Conservation (phyloP, 176 grass and related monocot genomes). For the Zizania latifolia region DNA sequence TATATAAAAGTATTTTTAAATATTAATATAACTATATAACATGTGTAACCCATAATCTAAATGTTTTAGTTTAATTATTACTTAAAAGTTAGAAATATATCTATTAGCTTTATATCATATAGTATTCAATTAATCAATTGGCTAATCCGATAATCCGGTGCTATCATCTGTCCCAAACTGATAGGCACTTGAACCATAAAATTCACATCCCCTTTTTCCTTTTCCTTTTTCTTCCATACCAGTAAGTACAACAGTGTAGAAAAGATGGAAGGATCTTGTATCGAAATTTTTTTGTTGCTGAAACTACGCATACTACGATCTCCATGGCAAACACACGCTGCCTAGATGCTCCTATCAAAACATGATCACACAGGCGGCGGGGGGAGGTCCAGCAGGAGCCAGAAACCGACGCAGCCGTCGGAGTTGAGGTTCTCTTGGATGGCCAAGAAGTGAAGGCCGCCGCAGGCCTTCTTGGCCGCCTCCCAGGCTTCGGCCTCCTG, state of each 20-base stretch:
- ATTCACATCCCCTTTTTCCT: background rate
- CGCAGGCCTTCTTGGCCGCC: conserved; percentile 72
- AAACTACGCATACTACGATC: conserved; percentile 34
- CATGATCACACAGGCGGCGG: conserved; percentile 59
- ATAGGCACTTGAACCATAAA: too few relatives aligned
- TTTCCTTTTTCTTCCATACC: background rate
- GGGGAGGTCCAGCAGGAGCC: conserved; percentile 90
- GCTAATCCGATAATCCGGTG: too few relatives aligned
- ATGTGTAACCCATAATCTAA: too few relatives aligned
- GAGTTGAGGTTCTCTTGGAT: conserved; percentile 88
- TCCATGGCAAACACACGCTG: background rate
- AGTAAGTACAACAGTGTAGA: background rate
- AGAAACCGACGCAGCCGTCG: conserved; percentile 76
- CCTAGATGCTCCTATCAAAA: background rate
- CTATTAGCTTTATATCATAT: too few relatives aligned
- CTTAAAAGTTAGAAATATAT: too few relatives aligned
- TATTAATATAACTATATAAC: too few relatives aligned
- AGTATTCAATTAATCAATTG: too few relatives aligned
- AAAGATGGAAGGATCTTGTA: background rate
- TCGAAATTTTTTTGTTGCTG: conserved; percentile 10
- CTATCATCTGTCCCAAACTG: too few relatives aligned
- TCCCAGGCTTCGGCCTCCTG: conserved; percentile 97
- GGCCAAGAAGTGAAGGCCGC: conserved; percentile 86
- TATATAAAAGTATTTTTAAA: too few relatives aligned
- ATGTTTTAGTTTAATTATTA: too few relatives aligned